Evolutionary conservation across 208 protist species (phyloP), one percentile per base, ranked within the genome.

Genomic region (Strigomonas oncopelti): DNA sequence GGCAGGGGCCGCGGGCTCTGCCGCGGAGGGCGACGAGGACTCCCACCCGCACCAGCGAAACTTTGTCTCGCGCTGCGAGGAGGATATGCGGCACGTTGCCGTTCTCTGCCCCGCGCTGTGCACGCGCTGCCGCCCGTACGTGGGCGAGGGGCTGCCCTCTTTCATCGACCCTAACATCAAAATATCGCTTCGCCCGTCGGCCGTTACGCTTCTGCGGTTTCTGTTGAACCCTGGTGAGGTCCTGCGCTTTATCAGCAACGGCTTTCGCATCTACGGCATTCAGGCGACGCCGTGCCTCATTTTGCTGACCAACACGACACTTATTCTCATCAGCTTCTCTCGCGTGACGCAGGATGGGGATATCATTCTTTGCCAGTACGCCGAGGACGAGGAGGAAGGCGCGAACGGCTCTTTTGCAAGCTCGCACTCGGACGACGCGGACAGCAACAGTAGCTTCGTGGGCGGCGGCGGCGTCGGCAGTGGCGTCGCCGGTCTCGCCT

Each of bases 181-280:
- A 20, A 48, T 48, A 20, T 57, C 62, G 11, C 77, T 93, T 9
- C 84, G 69, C 9, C 79, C 79, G 5, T 91, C 87, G 4, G 90
- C 87, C 22, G 53, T 87, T 56, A 86, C 72, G 48, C 66, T 96
- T 61, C 72, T 96, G 58, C 80, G 75, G 51, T 84, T 91, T 62
- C 60, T 96, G 20, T 65, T 96, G 2, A 68, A 82, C 13, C 87
- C 87, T 9, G 73, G 82, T 63, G 87, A 96, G 59, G 69, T 73
- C 5, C 73, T 96, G 62, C 85, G 85, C 42, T 91, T 91, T 59
- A 87, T 96, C 70, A 87, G 87, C 64, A 96, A 96, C 75, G 84
- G 84, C 27, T 96, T 96, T 70, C 85, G 84, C 72, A 72, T 96
- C 62, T 80, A 87, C 67, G 90, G 90, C 45, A 88, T 96, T 34